phyloP scores from a whole-genome alignment of 345 rosid genomes.

The Bretschneidera sinensis region DNA sequence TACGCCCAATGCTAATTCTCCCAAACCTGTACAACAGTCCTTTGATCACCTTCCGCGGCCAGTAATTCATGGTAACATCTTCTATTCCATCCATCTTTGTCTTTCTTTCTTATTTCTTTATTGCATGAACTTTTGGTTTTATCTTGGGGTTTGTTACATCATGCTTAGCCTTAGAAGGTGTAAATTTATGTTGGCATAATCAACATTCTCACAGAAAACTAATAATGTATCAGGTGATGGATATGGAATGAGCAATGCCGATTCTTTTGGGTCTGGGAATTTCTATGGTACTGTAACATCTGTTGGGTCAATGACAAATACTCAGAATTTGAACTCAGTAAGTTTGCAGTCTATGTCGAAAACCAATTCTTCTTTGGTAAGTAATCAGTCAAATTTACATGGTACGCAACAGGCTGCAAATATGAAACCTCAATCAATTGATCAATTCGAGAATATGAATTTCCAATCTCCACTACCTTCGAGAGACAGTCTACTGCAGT shows the following conservation, averaged over 20 bases:
- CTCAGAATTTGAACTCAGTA: conserved; percentile 46
- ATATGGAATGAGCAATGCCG: conserved; percentile 48
- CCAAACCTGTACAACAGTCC: conserved; percentile 56
- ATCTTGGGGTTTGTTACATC: neutral
- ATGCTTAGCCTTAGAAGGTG: conserved; percentile 2
- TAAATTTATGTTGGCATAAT: conserved; percentile 13
- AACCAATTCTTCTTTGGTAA: conserved; percentile 44
- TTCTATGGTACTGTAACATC: conserved; percentile 47
- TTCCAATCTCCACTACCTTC: conserved; percentile 45
- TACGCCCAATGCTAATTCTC: conserved; percentile 45
- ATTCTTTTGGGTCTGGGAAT: conserved; percentile 60
- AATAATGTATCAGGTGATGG: conserved; percentile 60
- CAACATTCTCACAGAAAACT: conserved; percentile 14
- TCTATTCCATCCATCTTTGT: conserved; percentile 7
- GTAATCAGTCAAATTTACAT: conserved; percentile 48
- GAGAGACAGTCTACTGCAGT: conserved; percentile 44
- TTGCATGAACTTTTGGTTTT: neutral
- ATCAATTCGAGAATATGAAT: conserved; percentile 48
- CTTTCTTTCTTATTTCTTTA: conserved; percentile 1
- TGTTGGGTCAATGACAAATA: conserved; percentile 41
- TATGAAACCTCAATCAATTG: conserved; percentile 36
- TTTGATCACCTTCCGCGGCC: conserved; percentile 67
- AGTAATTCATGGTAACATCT: conserved; percentile 50
- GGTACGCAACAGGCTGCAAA: conserved; percentile 41
- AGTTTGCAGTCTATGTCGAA: conserved; percentile 55